Evolutionary conservation across 1,139 yeast genomes (phyloP).

Genomic region (Suhomyces panamericanus): DNA sequence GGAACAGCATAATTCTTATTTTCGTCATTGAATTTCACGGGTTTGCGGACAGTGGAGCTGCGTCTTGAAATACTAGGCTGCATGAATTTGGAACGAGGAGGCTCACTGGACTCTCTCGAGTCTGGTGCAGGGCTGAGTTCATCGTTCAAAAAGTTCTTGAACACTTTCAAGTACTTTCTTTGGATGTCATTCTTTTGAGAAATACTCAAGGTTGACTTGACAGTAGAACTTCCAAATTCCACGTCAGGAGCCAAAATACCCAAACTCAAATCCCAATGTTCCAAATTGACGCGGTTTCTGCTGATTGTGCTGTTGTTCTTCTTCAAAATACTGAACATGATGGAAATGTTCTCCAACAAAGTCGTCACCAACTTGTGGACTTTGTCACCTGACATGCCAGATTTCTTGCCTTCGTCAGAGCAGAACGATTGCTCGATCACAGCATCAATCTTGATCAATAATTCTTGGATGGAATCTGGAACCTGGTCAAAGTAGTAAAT

Average conservation of each 20-base stretch:
- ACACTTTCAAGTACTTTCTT: constrained; percentile 33
- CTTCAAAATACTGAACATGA: constrained; percentile 34
- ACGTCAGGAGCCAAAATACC: constrained; percentile 33
- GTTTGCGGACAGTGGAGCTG: constrained; percentile 1
- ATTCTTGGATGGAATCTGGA: constrained; percentile 68
- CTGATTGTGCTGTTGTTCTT: constrained; percentile 35
- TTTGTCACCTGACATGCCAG: constrained; percentile 16
- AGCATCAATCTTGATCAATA: constrained; percentile 43
- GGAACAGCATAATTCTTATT: constrained; percentile 33
- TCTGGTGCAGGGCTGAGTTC: constrained; percentile 25
- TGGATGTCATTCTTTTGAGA: constrained; percentile 35
- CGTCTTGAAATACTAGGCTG: constrained; percentile 1
- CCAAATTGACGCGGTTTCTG: constrained; percentile 44
- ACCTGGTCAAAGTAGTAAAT: constrained; percentile 78
- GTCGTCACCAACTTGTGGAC: constrained; percentile 29
- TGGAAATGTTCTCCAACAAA: constrained; percentile 34
- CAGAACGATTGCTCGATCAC: constrained; percentile 27
- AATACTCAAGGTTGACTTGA: constrained; percentile 17
- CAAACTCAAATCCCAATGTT: constrained; percentile 46
- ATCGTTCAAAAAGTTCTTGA: constrained; percentile 33
- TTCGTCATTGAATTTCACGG: constrained; percentile 16
- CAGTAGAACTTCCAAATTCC: constrained; percentile 16
- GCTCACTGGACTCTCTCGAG: constrained; percentile 6
- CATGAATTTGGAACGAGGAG: background rate
- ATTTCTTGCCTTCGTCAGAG: constrained; percentile 15